Evolutionary conservation across 2,329 filamentous ascomycete genomes (phyloP), one percentile per base, ranked within the genome.

Genomic region (Ascochyta pisi): DNA sequence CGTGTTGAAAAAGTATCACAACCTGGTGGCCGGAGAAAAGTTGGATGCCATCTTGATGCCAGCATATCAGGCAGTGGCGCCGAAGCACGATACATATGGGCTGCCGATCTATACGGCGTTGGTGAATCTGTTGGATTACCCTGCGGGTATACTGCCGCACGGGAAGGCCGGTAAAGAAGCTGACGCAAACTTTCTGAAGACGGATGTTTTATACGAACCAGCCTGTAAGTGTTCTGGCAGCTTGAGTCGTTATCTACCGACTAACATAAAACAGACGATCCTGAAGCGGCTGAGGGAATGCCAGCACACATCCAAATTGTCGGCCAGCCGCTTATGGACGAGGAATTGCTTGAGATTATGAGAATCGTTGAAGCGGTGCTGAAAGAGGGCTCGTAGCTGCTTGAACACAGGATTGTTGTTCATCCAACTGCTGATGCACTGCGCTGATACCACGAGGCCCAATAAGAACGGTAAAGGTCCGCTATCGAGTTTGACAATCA

Each of bases 51-150:
- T 86, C 0, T 47, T 86, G n/a, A 77, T 76, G 48, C 77, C 81
- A 3, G 76, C 77, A 3, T 79, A 82, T 6, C 80, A 82, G 60
- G 78, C 73, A 12, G 84, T 82, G 0, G 83, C 84, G 0, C 78
- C 82, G 0, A 73, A 71, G 16, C 81, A 85, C 63, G 83, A 86
- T 64, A 77, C 73, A 0, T 86, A 80, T 66, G 78, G 80, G 0
- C 26, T 75, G 0, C 73, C 78, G 1, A 67, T 76, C 0, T 83
- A 82, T 48, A 85, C 83, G 0, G 65, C 79, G 16, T 57, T 85
- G 27, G 78, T 78, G 66, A 87, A 86, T 55, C 22, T 84, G 8
- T 61, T 85, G 4, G 81, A 85, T 67, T 84, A 81, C 62, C 83
- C 83, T 3, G 77, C 81, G 3, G 82, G 79, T 7, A 76, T 83